phyloP scores from a whole-genome alignment of 768 basidiomycete genomes.

The Tulasnella sp. region DNA sequence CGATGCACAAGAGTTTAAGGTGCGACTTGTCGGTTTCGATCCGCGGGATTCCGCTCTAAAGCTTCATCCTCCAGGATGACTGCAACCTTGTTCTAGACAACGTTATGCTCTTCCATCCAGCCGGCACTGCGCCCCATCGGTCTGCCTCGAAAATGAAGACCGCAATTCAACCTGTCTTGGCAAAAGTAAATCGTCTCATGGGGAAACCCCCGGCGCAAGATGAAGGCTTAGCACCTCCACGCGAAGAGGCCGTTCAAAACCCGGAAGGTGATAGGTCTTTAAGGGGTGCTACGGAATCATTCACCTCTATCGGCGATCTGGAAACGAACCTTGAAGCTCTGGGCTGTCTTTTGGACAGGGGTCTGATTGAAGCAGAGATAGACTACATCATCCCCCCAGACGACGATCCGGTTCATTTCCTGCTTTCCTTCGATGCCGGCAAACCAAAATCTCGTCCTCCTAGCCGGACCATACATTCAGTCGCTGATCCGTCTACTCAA shows the following conservation, averaged over 20 bases:
- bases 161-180: constrained; percentile 31
- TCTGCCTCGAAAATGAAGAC: constrained; percentile 52
- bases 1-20: constrained; percentile 64
- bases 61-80: constrained; percentile 44
- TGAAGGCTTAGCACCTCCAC: neutral
- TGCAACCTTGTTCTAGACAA: constrained; percentile 76
- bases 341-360: constrained; percentile 42
- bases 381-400: constrained; percentile 38
- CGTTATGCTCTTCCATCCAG: constrained; percentile 75
- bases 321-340: constrained; percentile 56
- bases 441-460: constrained; percentile 50
- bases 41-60: too few relatives aligned
- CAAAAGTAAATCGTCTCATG: constrained; percentile 19
- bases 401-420: constrained; percentile 46
- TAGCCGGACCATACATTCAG: constrained; percentile 29
- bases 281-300: constrained; percentile 14
- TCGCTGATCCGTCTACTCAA: neutral
- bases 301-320: constrained; percentile 46
- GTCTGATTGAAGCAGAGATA: constrained; percentile 40
- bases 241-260: neutral
- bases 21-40: constrained; percentile 20
- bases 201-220: neutral
- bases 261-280: constrained; percentile 30
- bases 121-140: constrained; percentile 58
- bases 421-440: constrained; percentile 60